These are phyloP conservation scores for Pseudogymnoascus verrucosus DNA, from an alignment of 2,329 filamentous ascomycete genomes.

Conservation along the genomic window DNA sequence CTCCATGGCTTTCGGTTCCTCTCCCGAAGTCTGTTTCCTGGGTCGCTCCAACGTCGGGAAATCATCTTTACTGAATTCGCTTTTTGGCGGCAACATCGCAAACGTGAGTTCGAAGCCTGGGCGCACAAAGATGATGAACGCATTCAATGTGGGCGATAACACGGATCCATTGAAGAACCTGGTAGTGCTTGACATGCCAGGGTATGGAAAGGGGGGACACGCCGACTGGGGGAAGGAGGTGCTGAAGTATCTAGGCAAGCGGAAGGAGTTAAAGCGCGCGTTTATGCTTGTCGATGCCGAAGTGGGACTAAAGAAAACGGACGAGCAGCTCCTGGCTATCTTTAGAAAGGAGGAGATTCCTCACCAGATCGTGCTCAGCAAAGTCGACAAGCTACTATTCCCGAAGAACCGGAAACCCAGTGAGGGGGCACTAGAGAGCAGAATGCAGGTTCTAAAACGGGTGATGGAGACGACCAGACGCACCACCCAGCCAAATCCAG, in stretches of 20 bases:
- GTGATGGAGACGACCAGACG: slow-evolving; percentile 32
- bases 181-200: slow-evolving; percentile 62
- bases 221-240: slow-evolving; percentile 59
- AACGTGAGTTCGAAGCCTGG: slow-evolving; percentile 52
- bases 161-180: slow-evolving; percentile 29
- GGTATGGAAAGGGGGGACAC: slow-evolving; percentile 56
- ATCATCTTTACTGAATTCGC: slow-evolving; percentile 55
- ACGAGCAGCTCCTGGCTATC: slow-evolving; percentile 47
- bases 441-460: slow-evolving; percentile 31
- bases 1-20: slow-evolving; percentile 41
- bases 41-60: slow-evolving; percentile 67
- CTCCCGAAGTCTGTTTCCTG: slow-evolving; percentile 43
- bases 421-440: slow-evolving; percentile 25
- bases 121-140: slow-evolving; percentile 57
- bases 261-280: slow-evolving; percentile 50
- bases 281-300: slow-evolving; percentile 58
- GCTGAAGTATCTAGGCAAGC: slow-evolving; percentile 55
- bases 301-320: slow-evolving; percentile 55
- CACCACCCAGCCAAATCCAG: slow-evolving; percentile 34
- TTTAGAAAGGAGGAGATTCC: slow-evolving; percentile 49
- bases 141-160: slow-evolving; percentile 48
- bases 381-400: slow-evolving; percentile 50
- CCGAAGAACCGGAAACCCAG: slow-evolving; percentile 26
- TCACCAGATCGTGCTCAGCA: slow-evolving; percentile 59
- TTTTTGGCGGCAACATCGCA: slow-evolving; percentile 45